A percentile compares a stretch with the other conserved stretches of the same genome.
These are phyloP conservation scores for Penicillium flavigenum DNA, from an alignment of 495 filamentous ascomycete species.

Conservation along the genomic window DNA sequence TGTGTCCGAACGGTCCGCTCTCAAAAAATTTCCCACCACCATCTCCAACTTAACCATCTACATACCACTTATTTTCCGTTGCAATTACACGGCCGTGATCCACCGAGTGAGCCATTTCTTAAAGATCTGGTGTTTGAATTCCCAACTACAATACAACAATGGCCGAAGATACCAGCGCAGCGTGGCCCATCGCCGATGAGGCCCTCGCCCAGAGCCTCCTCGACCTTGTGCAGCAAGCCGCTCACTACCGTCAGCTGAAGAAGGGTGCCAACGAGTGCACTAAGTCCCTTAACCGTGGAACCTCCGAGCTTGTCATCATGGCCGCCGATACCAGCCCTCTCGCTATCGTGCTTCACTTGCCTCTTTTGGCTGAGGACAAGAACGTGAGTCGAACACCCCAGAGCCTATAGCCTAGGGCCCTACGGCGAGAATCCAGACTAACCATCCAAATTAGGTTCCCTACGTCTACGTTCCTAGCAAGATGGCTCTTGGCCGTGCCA, in stretches of 20 bases:
- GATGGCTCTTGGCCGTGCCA: constrained; percentile 71
- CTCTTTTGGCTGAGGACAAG: constrained; percentile 83
- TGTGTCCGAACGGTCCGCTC: constrained; percentile 1
- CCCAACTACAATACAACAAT: constrained; percentile 26
- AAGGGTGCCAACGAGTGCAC: constrained; percentile 74
- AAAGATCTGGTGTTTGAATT: constrained; percentile 26
- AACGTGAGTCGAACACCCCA: constrained; percentile 43
- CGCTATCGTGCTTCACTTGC: constrained; percentile 91
- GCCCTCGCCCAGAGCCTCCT: constrained; percentile 76
- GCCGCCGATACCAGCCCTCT: constrained; percentile 50
- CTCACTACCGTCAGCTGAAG: constrained; percentile 83
- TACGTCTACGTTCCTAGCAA: constrained; percentile 61
- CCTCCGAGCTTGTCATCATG: constrained; percentile 77
- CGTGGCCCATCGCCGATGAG: constrained; percentile 88
- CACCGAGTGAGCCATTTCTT: constrained; percentile 45
- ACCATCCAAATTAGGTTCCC: constrained; percentile 39
- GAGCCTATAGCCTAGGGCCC: not conserved
- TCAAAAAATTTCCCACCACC: constrained; percentile 17
- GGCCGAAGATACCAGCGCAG: constrained; percentile 48
- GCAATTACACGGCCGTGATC: constrained; percentile 42
- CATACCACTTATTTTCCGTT: constrained; percentile 14
- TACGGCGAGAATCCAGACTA: not conserved
- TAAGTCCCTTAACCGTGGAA: constrained; percentile 87
- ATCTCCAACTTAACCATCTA: constrained; percentile 18
- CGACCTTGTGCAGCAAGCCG: constrained; percentile 83